Percentiles rank a stretch among this genome's conserved stretches.
Conservation (phyloP, 805 yeast genomes). For the Zygosaccharomyces bisporus region DNA sequence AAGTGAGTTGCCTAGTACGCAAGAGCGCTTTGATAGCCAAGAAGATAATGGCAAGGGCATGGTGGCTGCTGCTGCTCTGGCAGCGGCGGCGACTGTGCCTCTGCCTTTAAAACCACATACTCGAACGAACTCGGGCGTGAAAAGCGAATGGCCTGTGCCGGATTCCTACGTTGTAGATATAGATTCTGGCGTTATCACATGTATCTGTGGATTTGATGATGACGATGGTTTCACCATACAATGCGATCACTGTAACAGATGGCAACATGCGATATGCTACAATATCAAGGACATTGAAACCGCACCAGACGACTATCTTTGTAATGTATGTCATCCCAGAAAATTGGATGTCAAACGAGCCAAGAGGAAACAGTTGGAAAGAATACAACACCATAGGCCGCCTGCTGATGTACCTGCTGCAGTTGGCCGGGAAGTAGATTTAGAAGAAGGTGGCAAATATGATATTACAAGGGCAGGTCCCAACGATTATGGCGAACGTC, state of each 20-base stretch:
- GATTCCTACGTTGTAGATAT: constrained; percentile 62
- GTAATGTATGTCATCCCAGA: constrained; percentile 70
- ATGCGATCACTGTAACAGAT: constrained; percentile 85
- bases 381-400: constrained; percentile 16
- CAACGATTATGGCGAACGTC: background rate
- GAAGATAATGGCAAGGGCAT: constrained; percentile 43
- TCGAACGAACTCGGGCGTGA: constrained; percentile 6
- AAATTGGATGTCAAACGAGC: constrained; percentile 44
- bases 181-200: constrained; percentile 82
- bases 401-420: background rate
- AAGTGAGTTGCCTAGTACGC: background rate
- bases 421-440: constrained; percentile 8
- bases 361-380: constrained; percentile 38
- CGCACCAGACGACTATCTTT: constrained; percentile 78
- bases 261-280: constrained; percentile 96
- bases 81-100: constrained; percentile 77
- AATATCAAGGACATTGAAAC: constrained; percentile 65
- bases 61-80: constrained; percentile 80
- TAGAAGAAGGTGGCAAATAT: constrained; percentile 5
- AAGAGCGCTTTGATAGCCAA: background rate
- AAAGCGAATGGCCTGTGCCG: constrained; percentile 31
- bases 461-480: constrained; percentile 5
- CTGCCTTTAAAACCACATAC: constrained; percentile 43
- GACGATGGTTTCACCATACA: constrained; percentile 94
- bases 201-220: constrained; percentile 81